Conservation (phyloP, 495 filamentous ascomycete species). For the Tuber melanosporum region DNA sequence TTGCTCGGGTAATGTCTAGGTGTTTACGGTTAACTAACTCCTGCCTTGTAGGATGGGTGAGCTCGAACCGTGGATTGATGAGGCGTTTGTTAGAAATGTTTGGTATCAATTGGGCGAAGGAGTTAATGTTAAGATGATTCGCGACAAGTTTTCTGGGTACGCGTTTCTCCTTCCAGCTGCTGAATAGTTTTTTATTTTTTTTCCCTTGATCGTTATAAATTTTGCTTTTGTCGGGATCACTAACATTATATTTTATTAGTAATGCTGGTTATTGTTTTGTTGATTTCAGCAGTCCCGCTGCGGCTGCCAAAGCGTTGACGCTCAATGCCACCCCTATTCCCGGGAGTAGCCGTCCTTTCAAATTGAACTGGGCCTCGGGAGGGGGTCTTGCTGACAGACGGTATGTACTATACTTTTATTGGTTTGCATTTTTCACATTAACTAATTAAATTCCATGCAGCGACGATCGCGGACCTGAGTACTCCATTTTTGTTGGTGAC, state of each 20-base stretch:
- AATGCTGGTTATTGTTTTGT: slow-evolving; percentile 99
- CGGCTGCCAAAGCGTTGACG: slow-evolving; percentile 80
- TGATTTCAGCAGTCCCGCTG: slow-evolving; percentile 77
- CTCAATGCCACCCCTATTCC: slow-evolving; percentile 88
- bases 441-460: slow-evolving; percentile 45
- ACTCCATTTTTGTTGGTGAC: slow-evolving; percentile 95
- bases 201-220: background rate
- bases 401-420: slow-evolving; percentile 47
- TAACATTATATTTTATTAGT: slow-evolving; percentile 54
- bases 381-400: slow-evolving; percentile 90
- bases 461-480: slow-evolving; percentile 94
- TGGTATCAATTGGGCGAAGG: slow-evolving; percentile 85
- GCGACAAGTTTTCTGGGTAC: slow-evolving; percentile 98
- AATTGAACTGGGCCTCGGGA: slow-evolving; percentile 98
- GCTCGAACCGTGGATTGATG: slow-evolving; percentile 98
- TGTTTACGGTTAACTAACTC: slow-evolving; percentile 1
- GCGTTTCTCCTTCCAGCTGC: slow-evolving; percentile 38
- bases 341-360: slow-evolving; percentile 91
- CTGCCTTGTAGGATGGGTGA: slow-evolving; percentile 79
- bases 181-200: background rate
- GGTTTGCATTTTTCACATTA: slow-evolving; percentile 5
- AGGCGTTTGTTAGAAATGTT: slow-evolving; percentile 92
- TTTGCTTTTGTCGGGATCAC: slow-evolving; percentile 5
- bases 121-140: slow-evolving; percentile 99
- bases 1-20: slow-evolving; percentile 10